Percentiles rank a stretch among this genome's conserved stretches.
Conservation (phyloP, 148 eudicot species). For the Salicornia ramosissima region DNA sequence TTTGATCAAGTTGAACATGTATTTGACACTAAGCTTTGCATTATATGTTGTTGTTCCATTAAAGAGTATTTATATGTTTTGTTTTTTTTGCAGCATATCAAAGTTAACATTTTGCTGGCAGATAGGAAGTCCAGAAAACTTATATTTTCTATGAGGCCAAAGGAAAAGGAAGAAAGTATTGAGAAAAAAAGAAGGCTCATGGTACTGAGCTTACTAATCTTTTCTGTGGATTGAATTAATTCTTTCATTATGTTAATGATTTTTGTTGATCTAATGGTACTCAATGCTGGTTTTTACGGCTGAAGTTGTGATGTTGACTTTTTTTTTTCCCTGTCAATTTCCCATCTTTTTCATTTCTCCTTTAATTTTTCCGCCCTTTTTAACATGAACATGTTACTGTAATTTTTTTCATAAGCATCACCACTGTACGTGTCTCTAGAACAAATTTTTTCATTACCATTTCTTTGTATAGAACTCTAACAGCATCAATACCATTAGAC, state of each 20-base stretch:
- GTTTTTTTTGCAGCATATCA: slow-evolving; percentile 53
- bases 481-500: slow-evolving; percentile 41
- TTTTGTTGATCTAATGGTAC: too few species aligned
- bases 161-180: slow-evolving; percentile 68
- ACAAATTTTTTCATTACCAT: slow-evolving; percentile 53
- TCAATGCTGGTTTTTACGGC: too few species aligned
- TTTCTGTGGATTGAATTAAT: background rate
- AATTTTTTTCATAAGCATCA: slow-evolving; percentile 85
- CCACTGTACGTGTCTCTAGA: slow-evolving; percentile 70
- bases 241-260: background rate
- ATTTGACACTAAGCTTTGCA: background rate
- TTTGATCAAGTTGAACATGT: slow-evolving; percentile 24
- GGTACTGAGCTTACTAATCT: slow-evolving; percentile 40
- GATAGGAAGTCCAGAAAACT: slow-evolving; percentile 72
- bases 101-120: slow-evolving; percentile 59
- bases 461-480: slow-evolving; percentile 44
- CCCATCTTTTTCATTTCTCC: too few species aligned
- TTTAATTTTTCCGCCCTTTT: too few species aligned
- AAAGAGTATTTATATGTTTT: slow-evolving; percentile 7
- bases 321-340: too few species aligned
- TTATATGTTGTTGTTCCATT: background rate
- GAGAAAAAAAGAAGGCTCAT: slow-evolving; percentile 74
- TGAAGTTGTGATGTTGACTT: too few species aligned
- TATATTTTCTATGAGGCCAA: slow-evolving; percentile 67
- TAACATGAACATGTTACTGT: too few species aligned